Conservation (phyloP, 2,329 filamentous ascomycete species). For the Metarhizium robertsii region DNA sequence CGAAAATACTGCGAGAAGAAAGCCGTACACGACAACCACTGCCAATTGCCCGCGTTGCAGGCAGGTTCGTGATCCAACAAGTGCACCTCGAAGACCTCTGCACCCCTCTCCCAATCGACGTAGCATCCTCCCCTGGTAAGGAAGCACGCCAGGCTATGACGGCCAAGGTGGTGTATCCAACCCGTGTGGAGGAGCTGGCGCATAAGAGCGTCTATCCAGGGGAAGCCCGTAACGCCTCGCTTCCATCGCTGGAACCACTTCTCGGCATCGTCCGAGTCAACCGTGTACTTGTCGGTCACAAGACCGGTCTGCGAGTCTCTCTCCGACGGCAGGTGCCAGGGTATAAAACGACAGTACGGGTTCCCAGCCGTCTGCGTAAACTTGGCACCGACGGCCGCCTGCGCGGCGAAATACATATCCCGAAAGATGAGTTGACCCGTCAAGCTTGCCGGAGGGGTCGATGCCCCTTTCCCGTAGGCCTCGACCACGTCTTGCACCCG, state of each 20-base stretch:
- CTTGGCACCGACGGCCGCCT: constrained; percentile 54
- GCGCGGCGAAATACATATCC: constrained; percentile 77
- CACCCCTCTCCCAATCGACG: constrained; percentile 69
- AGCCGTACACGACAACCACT: constrained; percentile 67
- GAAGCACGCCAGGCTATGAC: constrained; percentile 72
- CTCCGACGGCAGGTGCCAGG: constrained; percentile 66
- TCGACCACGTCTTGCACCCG: constrained; percentile 53
- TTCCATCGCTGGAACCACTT: constrained; percentile 61
- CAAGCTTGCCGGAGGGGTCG: constrained; percentile 57
- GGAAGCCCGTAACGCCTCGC: constrained; percentile 61
- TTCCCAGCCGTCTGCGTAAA: constrained; percentile 61
- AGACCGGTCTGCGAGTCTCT: constrained; percentile 32
- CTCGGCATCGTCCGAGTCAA: constrained; percentile 55
- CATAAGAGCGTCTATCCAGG: constrained; percentile 76
- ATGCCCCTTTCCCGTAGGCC: constrained; percentile 45
- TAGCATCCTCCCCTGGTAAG: constrained; percentile 73
- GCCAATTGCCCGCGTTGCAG: constrained; percentile 70
- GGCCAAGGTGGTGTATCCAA: constrained; percentile 72
- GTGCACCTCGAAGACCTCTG: constrained; percentile 69
- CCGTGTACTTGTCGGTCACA: constrained; percentile 50
- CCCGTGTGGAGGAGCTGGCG: constrained; percentile 61
- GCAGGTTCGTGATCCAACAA: constrained; percentile 67
- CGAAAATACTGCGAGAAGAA: constrained; percentile 67
- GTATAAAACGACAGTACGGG: constrained; percentile 60
- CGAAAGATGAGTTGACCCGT: constrained; percentile 67